These are phyloP conservation scores for Nicotiana benthamiana DNA, from an alignment of 257 asterid genomes.

Conservation along the genomic window DNA sequence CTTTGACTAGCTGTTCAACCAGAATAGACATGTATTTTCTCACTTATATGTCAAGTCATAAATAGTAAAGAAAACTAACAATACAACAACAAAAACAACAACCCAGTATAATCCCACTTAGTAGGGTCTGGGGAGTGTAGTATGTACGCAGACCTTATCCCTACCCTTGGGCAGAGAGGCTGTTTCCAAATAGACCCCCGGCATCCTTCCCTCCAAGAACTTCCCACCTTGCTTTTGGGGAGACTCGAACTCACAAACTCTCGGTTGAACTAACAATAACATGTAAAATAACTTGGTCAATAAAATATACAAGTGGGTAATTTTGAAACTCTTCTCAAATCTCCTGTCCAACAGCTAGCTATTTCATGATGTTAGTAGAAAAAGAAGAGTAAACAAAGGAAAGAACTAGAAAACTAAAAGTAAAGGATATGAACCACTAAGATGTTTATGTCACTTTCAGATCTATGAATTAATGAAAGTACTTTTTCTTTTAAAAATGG, in stretches of 20 bases:
- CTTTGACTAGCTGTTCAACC: neutral
- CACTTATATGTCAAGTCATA: neutral
- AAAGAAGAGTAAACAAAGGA: neutral
- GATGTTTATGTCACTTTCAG: neutral
- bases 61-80: neutral
- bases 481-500: neutral
- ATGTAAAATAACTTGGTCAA: neutral
- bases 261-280: no score
- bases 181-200: no score
- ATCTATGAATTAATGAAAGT: neutral
- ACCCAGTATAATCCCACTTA: no score
- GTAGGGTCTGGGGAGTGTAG: no score
- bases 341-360: neutral
- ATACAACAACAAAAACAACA: no score
- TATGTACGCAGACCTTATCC: no score
- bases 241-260: no score
- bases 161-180: no score
- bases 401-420: neutral
- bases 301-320: neutral
- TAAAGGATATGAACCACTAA: neutral
- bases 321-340: neutral
- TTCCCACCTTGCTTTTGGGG: no score
- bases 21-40: neutral
- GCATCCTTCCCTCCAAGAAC: no score
- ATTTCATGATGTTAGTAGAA: neutral